Evolutionary conservation across 257 asterid species (phyloP), one percentile per base, ranked within the genome.

Genomic region (Nicotiana paniculata): DNA sequence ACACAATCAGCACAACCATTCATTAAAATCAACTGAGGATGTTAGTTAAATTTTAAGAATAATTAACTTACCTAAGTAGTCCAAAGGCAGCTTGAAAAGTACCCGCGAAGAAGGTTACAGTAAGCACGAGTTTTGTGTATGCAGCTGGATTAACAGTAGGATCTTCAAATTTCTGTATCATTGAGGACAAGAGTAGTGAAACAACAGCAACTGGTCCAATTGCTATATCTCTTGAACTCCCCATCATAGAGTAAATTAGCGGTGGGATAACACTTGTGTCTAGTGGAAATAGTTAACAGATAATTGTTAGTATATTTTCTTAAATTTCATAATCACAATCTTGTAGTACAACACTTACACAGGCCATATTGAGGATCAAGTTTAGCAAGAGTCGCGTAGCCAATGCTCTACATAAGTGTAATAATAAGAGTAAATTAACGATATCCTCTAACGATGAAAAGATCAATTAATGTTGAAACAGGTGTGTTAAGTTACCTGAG

Each of bases 51-150:
- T 37, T 37, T 17, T 30, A 16, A n/a, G 24, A 48, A 9, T 6
- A 43, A 48, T 3, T 21, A 9, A 76, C 26, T 55, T 67, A 90
- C 97, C 98, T 90, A 82, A 93, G 86, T 77, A 92, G 54, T 51
- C 97, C 98, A 80, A 93, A 85, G 32, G 90, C 63, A 59, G 95
- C 91, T 87, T 93, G 92, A 80, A 91, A 88, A 48, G 85, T 66
- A 7, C 97, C 97, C 1, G 95, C 89, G 53, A 91, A 84, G 81
- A 93, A 87, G 1, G 98, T 92, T 0, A 92, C 98, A 3, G 96
- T 93, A 81, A 93, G 86, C 81, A 91, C 96, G 48, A 93, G 91
- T 26, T 90, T 87, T 72, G 87, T 85, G 72, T 92, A 93, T 51
- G 88, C 91, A 4, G 70, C 84, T 3, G 95, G 92, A 81, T 90